phyloP scores from a whole-genome alignment of 139 green algal genomes.

The Ostreobium quekettii region DNA sequence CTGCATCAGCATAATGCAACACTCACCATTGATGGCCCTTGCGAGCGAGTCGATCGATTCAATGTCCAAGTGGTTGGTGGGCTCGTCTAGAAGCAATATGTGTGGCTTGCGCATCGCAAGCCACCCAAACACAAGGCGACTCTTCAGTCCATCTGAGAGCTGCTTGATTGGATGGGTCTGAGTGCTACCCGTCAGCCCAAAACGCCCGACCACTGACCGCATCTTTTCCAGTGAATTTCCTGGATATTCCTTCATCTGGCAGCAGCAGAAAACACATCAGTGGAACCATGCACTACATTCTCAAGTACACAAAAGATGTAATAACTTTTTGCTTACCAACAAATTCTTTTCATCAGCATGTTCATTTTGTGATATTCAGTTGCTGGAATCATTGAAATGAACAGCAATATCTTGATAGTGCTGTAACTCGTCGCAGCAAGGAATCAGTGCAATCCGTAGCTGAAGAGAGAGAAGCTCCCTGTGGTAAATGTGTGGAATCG shows the following conservation, averaged over 20 bases:
- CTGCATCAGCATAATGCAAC: background rate
- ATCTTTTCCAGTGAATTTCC: constrained; percentile 53
- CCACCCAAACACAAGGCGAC: constrained; percentile 85
- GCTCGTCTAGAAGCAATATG: constrained; percentile 86
- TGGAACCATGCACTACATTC: too few relatives aligned
- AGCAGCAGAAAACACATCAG: background rate
- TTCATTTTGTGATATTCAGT: too few relatives aligned
- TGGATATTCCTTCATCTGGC: constrained; percentile 44
- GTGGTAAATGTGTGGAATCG: too few relatives aligned
- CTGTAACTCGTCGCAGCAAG: too few relatives aligned
- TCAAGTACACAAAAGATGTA: too few relatives aligned
- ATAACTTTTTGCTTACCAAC: too few relatives aligned
- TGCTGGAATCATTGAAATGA: too few relatives aligned
- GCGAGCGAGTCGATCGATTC: constrained; percentile 94
- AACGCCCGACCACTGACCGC: constrained; percentile 50
- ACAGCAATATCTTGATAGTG: too few relatives aligned
- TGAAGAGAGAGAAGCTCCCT: too few relatives aligned
- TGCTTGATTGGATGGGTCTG: constrained; percentile 72
- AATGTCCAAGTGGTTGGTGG: constrained; percentile 91
- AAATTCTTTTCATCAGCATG: too few relatives aligned
- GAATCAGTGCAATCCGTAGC: too few relatives aligned
- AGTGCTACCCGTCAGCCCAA: constrained; percentile 52
- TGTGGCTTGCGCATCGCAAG: constrained; percentile 73
- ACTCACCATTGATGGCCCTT: constrained; percentile 68
- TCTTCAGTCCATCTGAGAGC: constrained; percentile 86